Evolutionary conservation across 1,284 basidiomycete species (phyloP), one percentile per base, ranked within the genome.

Genomic region (Sanghuangporus sanghuang): DNA sequence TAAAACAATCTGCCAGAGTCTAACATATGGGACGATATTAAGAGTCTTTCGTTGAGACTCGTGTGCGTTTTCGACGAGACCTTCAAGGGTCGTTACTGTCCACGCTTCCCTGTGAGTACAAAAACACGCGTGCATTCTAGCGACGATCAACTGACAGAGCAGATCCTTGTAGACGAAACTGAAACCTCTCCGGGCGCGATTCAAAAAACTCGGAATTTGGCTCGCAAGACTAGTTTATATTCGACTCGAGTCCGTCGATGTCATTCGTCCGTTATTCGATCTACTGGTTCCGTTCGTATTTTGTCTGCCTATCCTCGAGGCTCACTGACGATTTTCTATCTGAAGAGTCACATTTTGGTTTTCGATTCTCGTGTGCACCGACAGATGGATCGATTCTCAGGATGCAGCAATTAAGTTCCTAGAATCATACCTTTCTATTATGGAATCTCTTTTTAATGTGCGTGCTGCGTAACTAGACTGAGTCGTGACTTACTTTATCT

Each of bases 31-130:
- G 8, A 8, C 52, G 21, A 64, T 16, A n/a, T 60, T 16, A 36
- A 53, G 57, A 39, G 35, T 40, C 48, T 59, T 62, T 12, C 52
- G 2, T 38, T 63, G 54, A 61, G 58, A 59, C n/a, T 52, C 6
- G 49, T 52, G n/a, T 11, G 9, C 21, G 8, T 52, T 6, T 52
- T 52, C 9, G 49, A 52, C 49, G 27, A 52, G 11, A 52, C 21
- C 44, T n/a, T 16, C 7, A 11, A 18, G 21, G 12, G 21, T 46
- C 16, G 44, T 7, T 14, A 18, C 44, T n/a, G 7, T 7, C 44
- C 16, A 18, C 44, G 44, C 44, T 46, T 14, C 7, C 44, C 16
- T 2, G 6, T 14, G 6, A 46, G 6, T 46, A 4, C 44, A 46
- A 18, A 7, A 7, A 46, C 21, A n/a, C 16, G n/a, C 8, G 40